These are phyloP conservation scores for Naganishia vaughanmartiniae DNA, from an alignment of 768 basidiomycete species.

Conservation along the genomic window DNA sequence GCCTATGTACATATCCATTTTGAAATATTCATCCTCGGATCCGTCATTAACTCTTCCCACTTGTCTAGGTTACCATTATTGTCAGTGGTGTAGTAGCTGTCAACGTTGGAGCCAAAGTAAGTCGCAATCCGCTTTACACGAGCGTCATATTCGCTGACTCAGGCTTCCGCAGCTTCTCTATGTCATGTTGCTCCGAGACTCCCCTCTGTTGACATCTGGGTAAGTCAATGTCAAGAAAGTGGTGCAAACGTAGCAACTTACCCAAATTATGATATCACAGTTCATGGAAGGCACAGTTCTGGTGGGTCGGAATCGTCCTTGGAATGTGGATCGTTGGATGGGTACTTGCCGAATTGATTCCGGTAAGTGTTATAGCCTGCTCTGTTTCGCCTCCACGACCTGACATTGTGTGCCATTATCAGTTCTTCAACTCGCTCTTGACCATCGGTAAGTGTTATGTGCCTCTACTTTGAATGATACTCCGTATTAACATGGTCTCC, in stretches of 20 bases:
- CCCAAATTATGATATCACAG: not conserved
- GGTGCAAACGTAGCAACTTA: not conserved
- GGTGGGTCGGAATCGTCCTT: conserved; percentile 35
- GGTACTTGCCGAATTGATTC: conserved; percentile 38
- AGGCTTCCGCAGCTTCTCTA: conserved; percentile 30
- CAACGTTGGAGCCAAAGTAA: conserved; percentile 38
- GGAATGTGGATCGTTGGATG: conserved; percentile 39
- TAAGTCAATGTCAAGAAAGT: not conserved
- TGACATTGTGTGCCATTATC: not conserved
- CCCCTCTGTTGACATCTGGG: conserved; percentile 36
- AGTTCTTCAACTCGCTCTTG: conserved; percentile 43
- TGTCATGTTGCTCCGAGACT: conserved; percentile 34
- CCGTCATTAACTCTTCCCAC: not conserved
- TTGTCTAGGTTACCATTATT: conserved; percentile 28
- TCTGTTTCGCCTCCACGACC: not conserved
- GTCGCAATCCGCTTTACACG: not conserved
- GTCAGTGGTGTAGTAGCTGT: conserved; percentile 38
- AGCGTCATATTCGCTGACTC: not conserved
- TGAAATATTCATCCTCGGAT: not conserved
- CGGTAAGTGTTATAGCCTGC: conserved; percentile 11
- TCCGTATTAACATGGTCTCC: not conserved
- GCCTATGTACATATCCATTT: conserved; percentile 8
- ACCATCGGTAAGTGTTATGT: conserved; percentile 30
- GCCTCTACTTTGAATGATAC: not conserved
- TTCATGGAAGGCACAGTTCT: conserved; percentile 31